Percentiles rank a stretch among this genome's conserved stretches.
Conservation (phyloP, 75 land plant species). For the Chamaecyparis obtusa region DNA sequence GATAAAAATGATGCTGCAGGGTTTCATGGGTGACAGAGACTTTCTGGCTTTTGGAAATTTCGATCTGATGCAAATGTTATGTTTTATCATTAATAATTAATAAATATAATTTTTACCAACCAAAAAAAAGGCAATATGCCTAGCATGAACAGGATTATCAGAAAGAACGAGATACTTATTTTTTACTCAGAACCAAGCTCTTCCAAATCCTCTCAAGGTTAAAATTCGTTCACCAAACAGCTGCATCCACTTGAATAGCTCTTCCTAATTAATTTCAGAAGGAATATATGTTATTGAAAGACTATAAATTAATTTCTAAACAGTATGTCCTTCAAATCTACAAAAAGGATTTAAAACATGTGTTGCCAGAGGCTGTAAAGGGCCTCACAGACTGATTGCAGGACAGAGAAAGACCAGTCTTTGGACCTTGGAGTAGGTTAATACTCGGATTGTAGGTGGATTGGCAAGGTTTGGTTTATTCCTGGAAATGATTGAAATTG, state of each 20-base stretch:
- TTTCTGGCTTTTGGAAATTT: no score
- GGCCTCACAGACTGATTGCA: neutral
- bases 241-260: neutral
- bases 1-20: no score
- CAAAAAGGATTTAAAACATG: neutral
- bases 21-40: no score
- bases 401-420: no score
- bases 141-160: neutral
- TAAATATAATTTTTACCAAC: no score
- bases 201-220: neutral
- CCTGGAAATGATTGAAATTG: neutral
- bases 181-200: neutral
- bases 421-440: no score
- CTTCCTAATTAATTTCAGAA: neutral
- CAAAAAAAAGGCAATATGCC: neutral
- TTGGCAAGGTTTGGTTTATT: neutral
- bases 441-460: neutral
- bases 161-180: neutral
- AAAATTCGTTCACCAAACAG: neutral
- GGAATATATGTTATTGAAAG: no score
- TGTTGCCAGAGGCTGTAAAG: neutral
- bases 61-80: no score
- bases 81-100: no score
- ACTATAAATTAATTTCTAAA: no score
- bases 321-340: no score